Percentiles rank a stretch among this genome's conserved stretches.
Evolutionary conservation across 2,329 filamentous ascomycete genomes (phyloP).

Genomic region (Ilyonectria mors-panacis): DNA sequence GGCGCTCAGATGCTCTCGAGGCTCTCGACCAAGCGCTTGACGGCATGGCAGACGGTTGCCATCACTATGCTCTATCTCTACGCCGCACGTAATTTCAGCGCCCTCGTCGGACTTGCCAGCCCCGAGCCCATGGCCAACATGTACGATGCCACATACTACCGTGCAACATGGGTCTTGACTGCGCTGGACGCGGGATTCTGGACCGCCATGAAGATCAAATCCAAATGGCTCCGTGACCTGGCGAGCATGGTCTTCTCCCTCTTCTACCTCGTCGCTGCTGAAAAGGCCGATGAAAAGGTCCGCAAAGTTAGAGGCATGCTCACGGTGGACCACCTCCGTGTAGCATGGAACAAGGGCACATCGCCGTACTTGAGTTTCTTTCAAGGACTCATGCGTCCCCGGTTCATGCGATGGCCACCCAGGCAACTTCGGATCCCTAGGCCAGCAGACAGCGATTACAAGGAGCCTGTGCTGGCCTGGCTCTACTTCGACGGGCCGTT

Average conservation of each 20-base stretch:
- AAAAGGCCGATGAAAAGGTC: slow-evolving; percentile 97
- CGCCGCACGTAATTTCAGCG: slow-evolving; percentile 91
- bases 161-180: slow-evolving; percentile 96
- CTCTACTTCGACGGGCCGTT: slow-evolving; percentile 94
- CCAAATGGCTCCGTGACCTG: slow-evolving; percentile 85
- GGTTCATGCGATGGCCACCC: slow-evolving; percentile 85
- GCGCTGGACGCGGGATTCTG: slow-evolving; percentile 97
- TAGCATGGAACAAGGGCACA: slow-evolving; percentile 95
- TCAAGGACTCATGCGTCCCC: slow-evolving; percentile 80
- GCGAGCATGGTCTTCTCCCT: slow-evolving; percentile 86
- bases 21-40: slow-evolving; percentile 78
- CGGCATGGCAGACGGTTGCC: slow-evolving; percentile 90
- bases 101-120: slow-evolving; percentile 89
- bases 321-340: slow-evolving; percentile 90
- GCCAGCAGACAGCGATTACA: slow-evolving; percentile 84
- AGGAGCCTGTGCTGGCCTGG: slow-evolving; percentile 87
- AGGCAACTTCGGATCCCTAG: slow-evolving; percentile 87
- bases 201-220: slow-evolving; percentile 93
- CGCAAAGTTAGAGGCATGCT: slow-evolving; percentile 88
- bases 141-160: slow-evolving; percentile 93
- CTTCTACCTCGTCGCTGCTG: slow-evolving; percentile 94
- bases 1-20: slow-evolving; percentile 79
- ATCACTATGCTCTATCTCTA: slow-evolving; percentile 94
- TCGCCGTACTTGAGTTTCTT: slow-evolving; percentile 87
- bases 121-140: slow-evolving; percentile 95